Evolutionary conservation across 1,139 yeast species (phyloP), one percentile per base, ranked within the genome.

Genomic region (Nadsonia commutata): DNA sequence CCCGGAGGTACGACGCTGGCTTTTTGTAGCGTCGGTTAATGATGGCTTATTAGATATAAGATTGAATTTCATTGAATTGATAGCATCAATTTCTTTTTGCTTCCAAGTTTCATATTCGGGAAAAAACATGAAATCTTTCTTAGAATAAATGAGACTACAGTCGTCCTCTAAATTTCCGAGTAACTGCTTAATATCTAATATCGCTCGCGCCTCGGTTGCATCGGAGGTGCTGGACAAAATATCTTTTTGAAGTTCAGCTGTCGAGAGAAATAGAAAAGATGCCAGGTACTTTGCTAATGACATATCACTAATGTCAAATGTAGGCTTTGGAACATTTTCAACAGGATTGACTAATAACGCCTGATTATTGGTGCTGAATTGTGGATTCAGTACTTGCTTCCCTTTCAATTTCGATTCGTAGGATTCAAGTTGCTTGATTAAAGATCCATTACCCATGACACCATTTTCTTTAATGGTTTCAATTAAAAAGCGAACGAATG

Each of bases 401-500:
- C 41, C 64, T 52, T 44, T 42, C 20, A 54, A 47, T 16, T 52
- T 46, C 11, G 49, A 20, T 39, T 56, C 59, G 46, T 59, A 57
- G 27, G 56, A 48, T 31, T 55, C 56, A 4, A 63, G 53, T 45
- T 62, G 65, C 19, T 50, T 44, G 37, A 61, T 51, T 20, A 63
- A 53, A 5, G 48, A 48, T 11, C 52, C 45, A 38, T 50, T 51
- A 11, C 58, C 52, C 23, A 55, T 40, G 20, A 46, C 47, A 11
- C 58, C 57, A 13, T 51, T 51, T 20, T 69, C 68, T 37, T 56
- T 64, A 13, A 78, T 67, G 8, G 76, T 56, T 3, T 62, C 59
- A 7, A 78, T 68, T 22, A 81, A 58, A 19, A 80, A 63, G 36
- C 69, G 64, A 31, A 80, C 77, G 58, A 82, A 81, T 16, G 64